phyloP scores from a whole-genome alignment of 2,329 filamentous ascomycete genomes.

The Chaetomiaceae sp. region DNA sequence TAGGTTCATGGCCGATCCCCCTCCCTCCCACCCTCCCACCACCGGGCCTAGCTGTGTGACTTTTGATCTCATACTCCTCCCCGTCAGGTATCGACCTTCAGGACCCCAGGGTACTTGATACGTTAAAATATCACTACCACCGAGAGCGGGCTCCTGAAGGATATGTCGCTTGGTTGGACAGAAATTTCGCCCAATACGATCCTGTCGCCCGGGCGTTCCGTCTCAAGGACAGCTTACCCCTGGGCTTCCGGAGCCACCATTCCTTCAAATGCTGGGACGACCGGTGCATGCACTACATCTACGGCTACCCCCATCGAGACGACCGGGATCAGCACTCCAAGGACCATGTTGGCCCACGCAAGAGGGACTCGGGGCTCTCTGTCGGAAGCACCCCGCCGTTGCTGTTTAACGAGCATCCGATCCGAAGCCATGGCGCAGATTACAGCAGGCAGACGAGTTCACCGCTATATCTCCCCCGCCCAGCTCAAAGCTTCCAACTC shows the following conservation, averaged over 20 bases:
- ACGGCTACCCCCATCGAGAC: constrained; percentile 47
- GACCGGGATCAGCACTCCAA: constrained; percentile 49
- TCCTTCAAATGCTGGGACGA: constrained; percentile 54
- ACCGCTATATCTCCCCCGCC: constrained; percentile 39
- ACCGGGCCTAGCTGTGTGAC: neutral
- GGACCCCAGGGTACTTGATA: constrained; percentile 37
- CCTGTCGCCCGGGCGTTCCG: constrained; percentile 41
- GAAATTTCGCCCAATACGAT: constrained; percentile 46
- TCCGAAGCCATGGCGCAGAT: constrained; percentile 31
- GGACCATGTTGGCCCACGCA: constrained; percentile 40
- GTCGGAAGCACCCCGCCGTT: constrained; percentile 35
- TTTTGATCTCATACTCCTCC: constrained; percentile 4
- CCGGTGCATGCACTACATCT: constrained; percentile 53
- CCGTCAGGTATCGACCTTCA: constrained; percentile 39
- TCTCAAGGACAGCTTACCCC: constrained; percentile 34
- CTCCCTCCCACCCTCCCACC: no score
- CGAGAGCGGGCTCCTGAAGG: constrained; percentile 41
- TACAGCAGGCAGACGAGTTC: constrained; percentile 34
- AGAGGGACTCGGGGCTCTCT: constrained; percentile 44
- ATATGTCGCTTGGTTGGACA: constrained; percentile 49
- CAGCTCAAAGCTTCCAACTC: constrained; percentile 28
- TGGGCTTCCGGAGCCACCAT: constrained; percentile 33
- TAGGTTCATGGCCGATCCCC: no score
- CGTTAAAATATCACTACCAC: constrained; percentile 33
- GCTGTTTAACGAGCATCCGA: constrained; percentile 33